Evolutionary conservation across 805 yeast species (phyloP).

Genomic region (Candida germanica): DNA sequence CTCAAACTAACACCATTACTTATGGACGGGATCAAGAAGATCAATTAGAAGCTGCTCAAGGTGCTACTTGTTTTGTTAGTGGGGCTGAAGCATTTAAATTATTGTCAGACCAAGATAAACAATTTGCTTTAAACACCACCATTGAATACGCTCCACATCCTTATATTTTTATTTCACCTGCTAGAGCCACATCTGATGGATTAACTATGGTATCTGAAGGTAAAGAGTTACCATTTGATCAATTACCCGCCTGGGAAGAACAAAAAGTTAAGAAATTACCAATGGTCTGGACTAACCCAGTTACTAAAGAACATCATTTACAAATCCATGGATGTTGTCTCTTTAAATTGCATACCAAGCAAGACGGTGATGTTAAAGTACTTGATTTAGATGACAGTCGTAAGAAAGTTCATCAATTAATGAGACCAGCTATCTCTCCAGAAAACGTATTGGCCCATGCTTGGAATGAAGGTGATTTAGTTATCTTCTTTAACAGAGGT

Average conservation of each 20-base stretch:
- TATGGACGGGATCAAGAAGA: slow-evolving; percentile 61
- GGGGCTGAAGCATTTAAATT: slow-evolving; percentile 76
- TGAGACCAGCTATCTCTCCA: slow-evolving; percentile 86
- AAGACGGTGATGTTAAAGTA: slow-evolving; percentile 46
- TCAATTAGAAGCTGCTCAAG: slow-evolving; percentile 65
- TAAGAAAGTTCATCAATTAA: slow-evolving; percentile 62
- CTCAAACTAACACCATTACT: slow-evolving; percentile 59
- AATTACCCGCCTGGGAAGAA: slow-evolving; percentile 82
- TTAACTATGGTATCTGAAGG: slow-evolving; percentile 81
- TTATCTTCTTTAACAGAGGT: slow-evolving; percentile 83
- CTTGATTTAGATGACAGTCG: slow-evolving; percentile 73
- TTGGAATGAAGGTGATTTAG: slow-evolving; percentile 83
- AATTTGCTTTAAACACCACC: slow-evolving; percentile 70
- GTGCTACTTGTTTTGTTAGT: slow-evolving; percentile 85
- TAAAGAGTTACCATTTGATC: slow-evolving; percentile 61
- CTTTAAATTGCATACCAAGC: slow-evolving; percentile 52
- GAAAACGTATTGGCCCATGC: slow-evolving; percentile 72
- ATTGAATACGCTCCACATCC: slow-evolving; percentile 93
- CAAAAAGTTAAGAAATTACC: slow-evolving; percentile 75
- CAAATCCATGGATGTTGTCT: slow-evolving; percentile 91
- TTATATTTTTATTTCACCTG: slow-evolving; percentile 76
- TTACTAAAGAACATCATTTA: slow-evolving; percentile 75
- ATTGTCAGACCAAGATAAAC: slow-evolving; percentile 66
- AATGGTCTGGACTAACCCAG: slow-evolving; percentile 89
- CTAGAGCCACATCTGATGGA: slow-evolving; percentile 82